Base-by-base conservation (phyloP, 345 rosid genomes). In the Linum trigynum region DNA sequence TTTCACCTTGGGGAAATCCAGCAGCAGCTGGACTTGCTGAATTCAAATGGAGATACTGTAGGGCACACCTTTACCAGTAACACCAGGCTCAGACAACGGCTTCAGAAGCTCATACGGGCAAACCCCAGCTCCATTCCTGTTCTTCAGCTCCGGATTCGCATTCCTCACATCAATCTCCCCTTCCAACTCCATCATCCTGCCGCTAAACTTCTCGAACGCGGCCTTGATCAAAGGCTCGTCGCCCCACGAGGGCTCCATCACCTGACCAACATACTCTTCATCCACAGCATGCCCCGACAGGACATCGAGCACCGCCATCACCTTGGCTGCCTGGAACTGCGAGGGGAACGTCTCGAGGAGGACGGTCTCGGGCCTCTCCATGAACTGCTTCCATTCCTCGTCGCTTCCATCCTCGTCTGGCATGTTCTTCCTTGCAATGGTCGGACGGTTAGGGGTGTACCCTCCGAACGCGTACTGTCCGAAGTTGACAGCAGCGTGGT, bases 401-500 rank as follows among this genome's bases (percentile, higher is more conserved):
- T 38, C 64, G 2, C 23, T 61, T 39, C 8, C 32, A 39, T 61
- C 64, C 43, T 61, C 64, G 23, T 11, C 39, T 1, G 64, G 64
- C 64, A 61, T 61, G 5, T 61, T 61, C 42, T 38, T 40, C 35
- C 64, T 41, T 8, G 48, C 64, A 3, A 61, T 61, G 1, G 64
- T 5, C 2, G 64, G 64, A 5, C 64, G 12, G 64, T 61, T 61
- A 11, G 64, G 64, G 43, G 39, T 10, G 43, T 61, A 61, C 7
- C 50, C 64, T 6, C n/a, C 42, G 17, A 39, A 61, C 1, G 41
- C n/a, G 41, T 61, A 61, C 43, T 61, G 64, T 8, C 64, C 64
- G 41, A 61, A 61, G 64, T 61, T 61, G 14, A 61, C 64, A 10
- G 64, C 64, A 3, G 64, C 64, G 50, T 61, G 64, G 64, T 61